Base-by-base conservation (phyloP, 306 rosid genomes). In the Potentilla sterilis region DNA sequence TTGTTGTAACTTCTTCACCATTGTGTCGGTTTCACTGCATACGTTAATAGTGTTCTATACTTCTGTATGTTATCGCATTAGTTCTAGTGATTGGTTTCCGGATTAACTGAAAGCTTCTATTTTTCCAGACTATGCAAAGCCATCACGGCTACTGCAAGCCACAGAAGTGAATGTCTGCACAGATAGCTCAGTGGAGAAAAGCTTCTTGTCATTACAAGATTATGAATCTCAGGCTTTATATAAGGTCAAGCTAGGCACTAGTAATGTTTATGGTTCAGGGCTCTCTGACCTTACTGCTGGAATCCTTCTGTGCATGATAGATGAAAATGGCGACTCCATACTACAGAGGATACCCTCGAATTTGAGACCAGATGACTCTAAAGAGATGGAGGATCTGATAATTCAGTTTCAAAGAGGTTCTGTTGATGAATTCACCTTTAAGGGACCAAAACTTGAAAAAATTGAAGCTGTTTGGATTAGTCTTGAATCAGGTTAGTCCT, bases 371-470 rank as follows among this genome's bases (percentile, higher is more conserved):
- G 80, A 86, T 75, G 75, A 58, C 66, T 77, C 83, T n/a, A 51
- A 73, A 42, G 89, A 83, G n/a, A 76, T 78, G 2, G 80, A 72
- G 43, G 13, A 49, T 41, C 83, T 81, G 55, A 67, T 21, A 46
- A 87, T 90, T 73, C 83, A 77, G 32, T 95, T 92, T 81, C 97
- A 89, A 85, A 87, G 91, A 72, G 93, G 91, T 76, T 92, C 90
- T 65, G 76, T 80, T 32, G 95, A 90, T 79, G 96, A 87, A 65
- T 95, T 92, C 82, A 57, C 78, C 82, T 90, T 95, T 74, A 80
- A 82, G 79, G 97, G 97, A 64, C 97, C 97, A 41, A 86, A 89
- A 71, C 64, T 89, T 19, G 84, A 87, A 75, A 83, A 76, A 72
- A 41, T 90, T 34, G 75, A 81, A 46, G 97, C 98, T 59, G 74